Conservation (phyloP, 2,329 filamentous ascomycete species). For the Pseudogymnoascus sp. region DNA sequence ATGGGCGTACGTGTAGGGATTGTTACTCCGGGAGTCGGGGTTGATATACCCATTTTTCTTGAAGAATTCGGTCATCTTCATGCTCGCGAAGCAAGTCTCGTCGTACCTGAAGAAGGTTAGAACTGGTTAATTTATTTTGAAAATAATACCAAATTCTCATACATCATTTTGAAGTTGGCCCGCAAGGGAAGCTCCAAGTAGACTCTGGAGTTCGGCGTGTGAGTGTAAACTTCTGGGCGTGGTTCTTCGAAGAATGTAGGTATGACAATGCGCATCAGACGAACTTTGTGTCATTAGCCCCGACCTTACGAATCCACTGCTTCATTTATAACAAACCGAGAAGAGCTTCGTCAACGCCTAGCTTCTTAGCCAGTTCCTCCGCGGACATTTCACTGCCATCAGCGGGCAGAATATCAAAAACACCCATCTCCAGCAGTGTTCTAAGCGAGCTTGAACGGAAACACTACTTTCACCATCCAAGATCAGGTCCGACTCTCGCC, state of each 20-base stretch:
- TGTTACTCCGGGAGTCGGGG: slow-evolving; percentile 19
- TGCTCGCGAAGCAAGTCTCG: slow-evolving; percentile 17
- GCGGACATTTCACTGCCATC: slow-evolving; percentile 19
- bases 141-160: neutral
- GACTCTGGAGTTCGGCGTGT: slow-evolving; percentile 20
- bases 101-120: slow-evolving; percentile 19
- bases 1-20: slow-evolving; percentile 26
- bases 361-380: slow-evolving; percentile 16
- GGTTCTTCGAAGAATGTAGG: slow-evolving; percentile 19
- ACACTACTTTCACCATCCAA: slow-evolving; percentile 10
- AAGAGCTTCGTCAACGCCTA: slow-evolving; percentile 21
- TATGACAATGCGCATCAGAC: slow-evolving; percentile 21
- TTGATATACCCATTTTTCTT: slow-evolving; percentile 19
- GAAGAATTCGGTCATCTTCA: slow-evolving; percentile 22
- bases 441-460: slow-evolving; percentile 15
- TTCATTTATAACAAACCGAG: slow-evolving; percentile 16
- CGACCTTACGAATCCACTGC: neutral
- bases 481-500: neutral
- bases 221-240: slow-evolving; percentile 19
- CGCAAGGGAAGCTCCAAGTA: slow-evolving; percentile 18
- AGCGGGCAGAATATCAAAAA: slow-evolving; percentile 20
- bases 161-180: slow-evolving; percentile 21
- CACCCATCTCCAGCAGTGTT: slow-evolving; percentile 22
- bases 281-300: slow-evolving; percentile 15
- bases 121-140: neutral